Evolutionary conservation across 768 basidiomycete genomes (phyloP), one percentile per base, ranked within the genome.

Genomic region (Suillus occidentalis): DNA sequence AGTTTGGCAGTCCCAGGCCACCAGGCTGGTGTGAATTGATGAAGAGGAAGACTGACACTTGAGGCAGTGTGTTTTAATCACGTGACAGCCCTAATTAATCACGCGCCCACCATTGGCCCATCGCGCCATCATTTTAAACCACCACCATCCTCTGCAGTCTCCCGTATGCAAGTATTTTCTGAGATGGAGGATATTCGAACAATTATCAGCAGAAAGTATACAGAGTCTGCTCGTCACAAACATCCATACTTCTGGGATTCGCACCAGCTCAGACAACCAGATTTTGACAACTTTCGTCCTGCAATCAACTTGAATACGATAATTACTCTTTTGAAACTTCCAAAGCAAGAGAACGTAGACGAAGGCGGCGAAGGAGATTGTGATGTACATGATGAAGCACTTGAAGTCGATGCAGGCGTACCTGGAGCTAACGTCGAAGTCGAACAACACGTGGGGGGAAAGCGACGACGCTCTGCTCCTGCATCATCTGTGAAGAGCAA

Each of bases 271-370:
- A 20, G 4, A 34, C 18, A 25, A 40, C n/a, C 20, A 55, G 31
- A 55, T n/a, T 50, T 45, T 20, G 40, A 18, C 47, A 56, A 65
- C 58, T 77, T 77, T 40, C 69, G 75, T 20, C 75, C 75, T 36
- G 73, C 76, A 28, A 68, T 77, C 9, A 75, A 77, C 55, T 65
- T 76, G n/a, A 67, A 65, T 22, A 53, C 67, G 9, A 65, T 77
- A n/a, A 64, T 76, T 56, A 62, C 71, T n/a, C 43, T 60, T 18
- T 66, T 76, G 57, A 65, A 67, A 42, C 49, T 18, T 31, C 58
- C 10, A 4, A n/a, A 62, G 28, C 36, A 60, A 10, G 9, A 60
- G 25, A n/a, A 64, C 20, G 6, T 12, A 0, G 40, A 4, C 0
- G 6, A 34, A 34, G n/a, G 2, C 6, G 7, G n/a, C n/a, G 53